A percentile compares a stretch with the other conserved stretches of the same genome.
These are phyloP conservation scores for Vitis vinifera DNA, from an alignment of 164 flowering plant genomes.

Conservation along the genomic window ASM3070453v1 NC_081808.1:5399501-5400000, in stretches of 20 bases:
- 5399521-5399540: slow-evolving; percentile 89
- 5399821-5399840: too few relatives aligned
- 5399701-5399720: too few relatives aligned
- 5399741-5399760: too few relatives aligned
- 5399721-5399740: too few relatives aligned
- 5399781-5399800: too few relatives aligned
- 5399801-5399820: too few relatives aligned
- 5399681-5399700: background rate
- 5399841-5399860: too few relatives aligned
- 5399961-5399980: slow-evolving; percentile 97
- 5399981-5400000: slow-evolving; percentile 99
- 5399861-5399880: background rate
- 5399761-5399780: too few relatives aligned
- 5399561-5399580: slow-evolving; percentile 81
- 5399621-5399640: slow-evolving; percentile 96
- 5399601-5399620: slow-evolving; percentile 91
- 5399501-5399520: slow-evolving; percentile 94
- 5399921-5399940: slow-evolving; percentile 86
- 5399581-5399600: slow-evolving; percentile 76
- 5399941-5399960: slow-evolving; percentile 97
- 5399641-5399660: slow-evolving; percentile 59
- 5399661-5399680: background rate
- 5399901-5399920: slow-evolving; percentile 93
- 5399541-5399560: slow-evolving; percentile 81
- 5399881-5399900: slow-evolving; percentile 51